Base-by-base conservation (phyloP, 768 basidiomycete genomes). In the Fomitopsis pulvina region DNA sequence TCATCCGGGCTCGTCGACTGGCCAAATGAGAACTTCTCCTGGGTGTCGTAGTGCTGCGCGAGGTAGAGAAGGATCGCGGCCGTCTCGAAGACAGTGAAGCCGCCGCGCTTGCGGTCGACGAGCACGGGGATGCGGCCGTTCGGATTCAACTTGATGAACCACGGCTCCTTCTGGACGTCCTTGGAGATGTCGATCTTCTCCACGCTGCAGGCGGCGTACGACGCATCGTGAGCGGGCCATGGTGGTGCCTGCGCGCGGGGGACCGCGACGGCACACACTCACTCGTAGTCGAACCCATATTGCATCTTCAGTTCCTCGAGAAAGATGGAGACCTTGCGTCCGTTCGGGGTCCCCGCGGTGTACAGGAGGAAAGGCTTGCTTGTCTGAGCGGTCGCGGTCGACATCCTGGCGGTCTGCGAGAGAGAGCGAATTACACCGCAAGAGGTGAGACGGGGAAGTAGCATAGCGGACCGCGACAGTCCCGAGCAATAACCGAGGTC, bases 51-150 rank as follows among this genome's bases (percentile, higher is more conserved):
- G 60, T 85, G 80, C 62, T 87, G 82, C 20, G 71, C 75, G 45
- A 94, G 78, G 62, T 88, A 92, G 16, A 92, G 68, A 48, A 92
- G 66, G 50, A 94, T 92, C n/a, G 90, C 88, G 3, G 82, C 80
- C 2, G 76, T 81, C 62, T 91, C 87, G 56, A 87, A 89, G 37
- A 88, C 77, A 2, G 59, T 56, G 60, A 89, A 87, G 53, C 79
- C 67, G 9, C 9, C 45, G 72, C 63, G 87, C 81, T 34, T 79
- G 67, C 73, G 74, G 61, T 91, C 85, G 34, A 80, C 69, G 29
- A 90, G 66, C 26, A 76, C 75, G 10, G 88, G 87, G 50, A 90
- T 88, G 48, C 85, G 71, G 37, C 83, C 83, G 56, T 85, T 87
- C 8, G 84, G 86, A 63, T 87, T 87, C 54, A 84, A 54, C 47